A percentile compares a stretch with the other conserved stretches of the same genome.
Evolutionary conservation across 306 rosid genomes (phyloP).

Genomic region (Albizia julibrissin): DNA sequence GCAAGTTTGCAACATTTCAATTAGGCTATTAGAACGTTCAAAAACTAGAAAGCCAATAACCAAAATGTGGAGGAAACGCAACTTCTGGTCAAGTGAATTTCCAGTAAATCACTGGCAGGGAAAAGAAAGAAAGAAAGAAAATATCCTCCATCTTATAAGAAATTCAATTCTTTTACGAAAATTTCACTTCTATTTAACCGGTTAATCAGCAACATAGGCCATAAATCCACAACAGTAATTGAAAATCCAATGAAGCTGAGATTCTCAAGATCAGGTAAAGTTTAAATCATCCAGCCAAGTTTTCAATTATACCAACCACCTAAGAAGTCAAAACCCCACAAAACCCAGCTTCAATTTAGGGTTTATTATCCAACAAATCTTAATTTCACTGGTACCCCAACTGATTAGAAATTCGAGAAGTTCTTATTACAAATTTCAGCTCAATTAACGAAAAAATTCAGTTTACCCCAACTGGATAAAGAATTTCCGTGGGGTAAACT

Average conservation of each 20-base stretch:
- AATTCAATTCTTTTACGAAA: neutral
- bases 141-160: neutral
- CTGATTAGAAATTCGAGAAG: neutral
- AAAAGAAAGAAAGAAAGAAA: neutral
- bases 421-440: neutral
- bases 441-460: neutral
- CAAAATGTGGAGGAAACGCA: neutral
- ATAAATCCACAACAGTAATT: neutral
- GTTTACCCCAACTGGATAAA: neutral
- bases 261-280: neutral
- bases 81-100: neutral
- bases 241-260: neutral
- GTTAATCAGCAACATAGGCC: neutral
- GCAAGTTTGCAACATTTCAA: neutral
- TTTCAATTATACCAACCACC: neutral
- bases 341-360: neutral
- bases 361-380: neutral
- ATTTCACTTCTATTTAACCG: neutral
- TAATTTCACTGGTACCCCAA: neutral
- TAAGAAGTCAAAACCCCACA: neutral
- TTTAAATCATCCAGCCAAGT: neutral
- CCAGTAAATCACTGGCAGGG: neutral
- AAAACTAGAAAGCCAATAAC: neutral
- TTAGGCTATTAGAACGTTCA: neutral
- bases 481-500: neutral